Conservation (phyloP, 2,329 filamentous ascomycete genomes). For the Epichloe sylvatica region DNA sequence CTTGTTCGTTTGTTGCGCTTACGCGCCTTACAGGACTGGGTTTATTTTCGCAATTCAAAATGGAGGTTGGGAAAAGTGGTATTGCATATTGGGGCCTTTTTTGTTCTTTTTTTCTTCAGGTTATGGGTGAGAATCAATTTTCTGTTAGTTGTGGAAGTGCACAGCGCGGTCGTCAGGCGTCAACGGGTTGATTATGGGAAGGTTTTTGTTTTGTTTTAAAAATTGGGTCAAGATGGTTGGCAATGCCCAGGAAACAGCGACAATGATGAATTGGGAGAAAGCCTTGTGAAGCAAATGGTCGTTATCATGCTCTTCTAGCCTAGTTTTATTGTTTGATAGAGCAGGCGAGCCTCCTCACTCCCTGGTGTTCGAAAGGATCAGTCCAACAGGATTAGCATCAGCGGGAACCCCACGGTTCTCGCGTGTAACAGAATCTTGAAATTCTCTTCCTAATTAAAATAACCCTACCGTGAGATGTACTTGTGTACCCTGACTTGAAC, state of each 20-base stretch:
- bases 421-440: background rate
- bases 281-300: background rate
- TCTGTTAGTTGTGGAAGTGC: background rate
- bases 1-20: background rate
- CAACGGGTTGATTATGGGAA: background rate
- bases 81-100: background rate
- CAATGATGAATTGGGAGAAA: background rate
- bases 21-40: background rate
- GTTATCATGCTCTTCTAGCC: background rate
- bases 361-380: background rate
- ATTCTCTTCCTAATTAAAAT: background rate
- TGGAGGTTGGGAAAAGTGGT: background rate
- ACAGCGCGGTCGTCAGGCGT: background rate
- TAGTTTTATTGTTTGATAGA: background rate
- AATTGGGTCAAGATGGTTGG: background rate
- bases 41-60: background rate
- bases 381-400: background rate
- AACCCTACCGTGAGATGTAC: no score
- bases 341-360: background rate
- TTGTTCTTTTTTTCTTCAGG: background rate
- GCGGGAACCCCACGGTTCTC: background rate
- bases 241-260: background rate
- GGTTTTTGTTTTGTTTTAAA: background rate
- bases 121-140: background rate
- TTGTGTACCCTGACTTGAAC: background rate